Conservation (phyloP, 495 filamentous ascomycete genomes). For the Bathelium albidoporum region DNA sequence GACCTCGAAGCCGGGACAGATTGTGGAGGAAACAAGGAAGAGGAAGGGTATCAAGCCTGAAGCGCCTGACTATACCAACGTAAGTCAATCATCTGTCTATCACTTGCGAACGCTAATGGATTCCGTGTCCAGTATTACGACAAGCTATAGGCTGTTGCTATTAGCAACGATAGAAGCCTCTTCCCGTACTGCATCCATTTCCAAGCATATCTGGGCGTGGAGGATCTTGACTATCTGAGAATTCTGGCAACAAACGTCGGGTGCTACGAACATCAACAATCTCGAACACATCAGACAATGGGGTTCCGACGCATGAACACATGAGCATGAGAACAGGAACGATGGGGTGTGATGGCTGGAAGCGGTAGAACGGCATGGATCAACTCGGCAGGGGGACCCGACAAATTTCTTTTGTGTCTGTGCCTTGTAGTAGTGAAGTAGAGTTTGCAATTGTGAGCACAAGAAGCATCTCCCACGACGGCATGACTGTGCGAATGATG, state of each 20-base stretch:
- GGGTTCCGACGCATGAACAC: neutral
- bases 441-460: neutral
- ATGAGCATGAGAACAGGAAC: neutral
- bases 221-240: neutral
- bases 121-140: constrained; percentile 87
- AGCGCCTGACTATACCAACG: constrained; percentile 82
- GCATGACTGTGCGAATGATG: too few species aligned
- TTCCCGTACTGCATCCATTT: neutral
- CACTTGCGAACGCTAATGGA: constrained; percentile 42
- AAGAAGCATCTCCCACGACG: too few species aligned
- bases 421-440: neutral
- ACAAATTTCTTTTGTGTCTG: neutral
- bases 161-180: constrained; percentile 1
- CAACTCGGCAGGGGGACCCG: neutral
- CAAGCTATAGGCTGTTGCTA: constrained; percentile 65
- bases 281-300: neutral
- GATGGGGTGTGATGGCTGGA: neutral
- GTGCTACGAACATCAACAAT: neutral
- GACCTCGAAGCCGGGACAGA: constrained; percentile 72
- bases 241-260: neutral
- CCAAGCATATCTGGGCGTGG: neutral
- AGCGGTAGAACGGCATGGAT: neutral
- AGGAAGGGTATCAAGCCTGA: constrained; percentile 98
- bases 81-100: constrained; percentile 46
- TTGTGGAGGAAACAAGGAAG: constrained; percentile 88